These are phyloP conservation scores for Chlorencoelia australis DNA, from an alignment of 2,329 filamentous ascomycete genomes.

Conservation along the genomic window DNA sequence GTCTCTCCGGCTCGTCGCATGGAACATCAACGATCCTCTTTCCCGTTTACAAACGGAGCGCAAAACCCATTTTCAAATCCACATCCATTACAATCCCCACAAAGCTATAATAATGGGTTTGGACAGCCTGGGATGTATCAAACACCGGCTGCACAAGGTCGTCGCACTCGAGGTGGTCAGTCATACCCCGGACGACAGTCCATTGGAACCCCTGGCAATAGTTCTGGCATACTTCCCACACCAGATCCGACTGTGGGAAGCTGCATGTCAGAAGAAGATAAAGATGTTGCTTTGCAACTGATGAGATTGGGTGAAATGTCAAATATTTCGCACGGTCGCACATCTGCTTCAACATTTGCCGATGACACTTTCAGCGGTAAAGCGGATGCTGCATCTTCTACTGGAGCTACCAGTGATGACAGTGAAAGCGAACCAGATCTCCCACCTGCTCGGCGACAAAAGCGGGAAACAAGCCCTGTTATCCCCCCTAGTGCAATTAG, in stretches of 20 bases:
- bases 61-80: slow-evolving; percentile 75
- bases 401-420: slow-evolving; percentile 75
- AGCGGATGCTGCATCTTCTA: slow-evolving; percentile 76
- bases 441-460: slow-evolving; percentile 48
- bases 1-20: slow-evolving; percentile 82
- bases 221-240: slow-evolving; percentile 66
- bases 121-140: slow-evolving; percentile 49
- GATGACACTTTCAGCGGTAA: slow-evolving; percentile 90
- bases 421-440: slow-evolving; percentile 56
- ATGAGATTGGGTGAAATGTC: slow-evolving; percentile 93
- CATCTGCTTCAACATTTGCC: slow-evolving; percentile 82
- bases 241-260: slow-evolving; percentile 96
- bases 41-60: slow-evolving; percentile 67
- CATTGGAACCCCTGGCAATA: slow-evolving; percentile 33
- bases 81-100: slow-evolving; percentile 72
- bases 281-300: slow-evolving; percentile 89
- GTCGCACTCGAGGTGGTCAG: slow-evolving; percentile 56
- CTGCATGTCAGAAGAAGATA: slow-evolving; percentile 89
- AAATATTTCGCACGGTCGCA: slow-evolving; percentile 85
- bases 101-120: slow-evolving; percentile 54
- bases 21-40: slow-evolving; percentile 56
- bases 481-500: slow-evolving; percentile 34
- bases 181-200: slow-evolving; percentile 38
- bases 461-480: slow-evolving; percentile 43
- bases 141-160: slow-evolving; percentile 53